Conservation (phyloP, 2,329 filamentous ascomycete species). For the Fusarium buxicola region DNA sequence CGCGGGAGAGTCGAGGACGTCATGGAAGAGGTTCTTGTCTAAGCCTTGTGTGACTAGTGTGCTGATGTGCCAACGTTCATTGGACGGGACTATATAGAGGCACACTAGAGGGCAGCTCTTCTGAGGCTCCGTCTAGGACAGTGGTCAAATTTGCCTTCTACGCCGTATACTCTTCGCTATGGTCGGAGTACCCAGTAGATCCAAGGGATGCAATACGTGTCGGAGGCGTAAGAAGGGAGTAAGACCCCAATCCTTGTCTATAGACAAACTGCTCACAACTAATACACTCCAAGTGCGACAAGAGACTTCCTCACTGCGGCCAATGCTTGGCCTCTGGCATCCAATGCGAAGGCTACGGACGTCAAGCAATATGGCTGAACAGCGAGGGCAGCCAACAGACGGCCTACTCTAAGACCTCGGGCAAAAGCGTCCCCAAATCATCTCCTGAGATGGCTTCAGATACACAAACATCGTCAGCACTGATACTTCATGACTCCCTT, state of each 20-base stretch:
- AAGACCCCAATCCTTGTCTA: background rate
- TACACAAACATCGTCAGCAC: rapidly evolving
- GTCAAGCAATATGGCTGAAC: conserved; percentile 19
- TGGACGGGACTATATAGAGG: too few relatives aligned
- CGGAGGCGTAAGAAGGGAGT: conserved; percentile 23
- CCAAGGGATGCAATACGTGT: conserved; percentile 23
- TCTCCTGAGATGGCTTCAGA: background rate
- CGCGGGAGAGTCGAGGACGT: conserved; percentile 31
- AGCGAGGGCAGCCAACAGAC: conserved; percentile 9
- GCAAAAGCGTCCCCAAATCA: too few relatives aligned
- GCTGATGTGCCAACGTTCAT: too few relatives aligned
- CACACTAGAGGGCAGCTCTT: too few relatives aligned
- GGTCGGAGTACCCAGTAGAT: conserved; percentile 27
- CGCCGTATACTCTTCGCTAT: too few relatives aligned
- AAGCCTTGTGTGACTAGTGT: too few relatives aligned
- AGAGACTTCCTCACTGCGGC: conserved; percentile 1
- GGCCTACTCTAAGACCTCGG: background rate
- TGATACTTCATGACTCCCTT: conserved; percentile 8
- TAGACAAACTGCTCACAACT: too few relatives aligned
- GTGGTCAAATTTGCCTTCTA: background rate
- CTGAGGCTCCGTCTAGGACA: background rate
- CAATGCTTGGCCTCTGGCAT: conserved; percentile 15
- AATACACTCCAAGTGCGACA: conserved; percentile 14
- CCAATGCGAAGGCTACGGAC: conserved; percentile 13
- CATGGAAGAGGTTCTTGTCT: conserved; percentile 1